Percentiles rank a stretch among this genome's conserved stretches.
Evolutionary conservation across 306 rosid species (phyloP).

Genomic region (Crataegus laevigata): DNA sequence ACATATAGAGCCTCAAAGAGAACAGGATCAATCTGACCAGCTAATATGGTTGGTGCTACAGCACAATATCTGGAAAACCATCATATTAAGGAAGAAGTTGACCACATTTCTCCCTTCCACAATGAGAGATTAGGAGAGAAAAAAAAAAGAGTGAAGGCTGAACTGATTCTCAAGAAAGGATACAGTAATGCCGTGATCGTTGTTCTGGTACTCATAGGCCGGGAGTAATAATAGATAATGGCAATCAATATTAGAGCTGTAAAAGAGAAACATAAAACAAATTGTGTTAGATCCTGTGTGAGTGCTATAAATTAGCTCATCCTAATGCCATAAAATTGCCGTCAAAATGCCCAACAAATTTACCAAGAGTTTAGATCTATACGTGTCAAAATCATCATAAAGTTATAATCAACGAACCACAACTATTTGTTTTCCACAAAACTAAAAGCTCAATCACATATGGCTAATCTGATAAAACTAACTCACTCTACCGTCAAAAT

Average conservation of each 20-base stretch:
- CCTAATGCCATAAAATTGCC: neutral
- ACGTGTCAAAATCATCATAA: neutral
- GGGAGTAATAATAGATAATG: constrained; percentile 83
- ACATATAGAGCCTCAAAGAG: constrained; percentile 95
- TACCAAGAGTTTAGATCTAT: neutral
- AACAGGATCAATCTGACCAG: constrained; percentile 76
- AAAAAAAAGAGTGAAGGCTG: constrained; percentile 8
- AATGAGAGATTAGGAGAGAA: neutral
- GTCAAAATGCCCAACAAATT: neutral
- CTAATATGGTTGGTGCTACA: constrained; percentile 79
- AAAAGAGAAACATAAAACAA: constrained; percentile 23
- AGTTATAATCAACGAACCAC: neutral
- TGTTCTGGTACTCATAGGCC: constrained; percentile 54
- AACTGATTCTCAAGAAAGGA: constrained; percentile 36
- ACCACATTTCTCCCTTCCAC: constrained; percentile 9
- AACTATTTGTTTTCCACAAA: neutral
- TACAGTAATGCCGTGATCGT: constrained; percentile 85
- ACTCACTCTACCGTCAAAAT: neutral
- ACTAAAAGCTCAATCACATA: neutral
- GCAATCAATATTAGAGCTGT: constrained; percentile 77
- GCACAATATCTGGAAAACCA: constrained; percentile 75
- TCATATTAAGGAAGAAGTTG: constrained; percentile 47
- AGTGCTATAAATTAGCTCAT: constrained; percentile 1
- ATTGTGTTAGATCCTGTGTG: constrained; percentile 25
- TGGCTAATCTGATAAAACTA: neutral